Conservation (phyloP, 176 grass and related monocot species). For the Oryza punctata region DNA sequence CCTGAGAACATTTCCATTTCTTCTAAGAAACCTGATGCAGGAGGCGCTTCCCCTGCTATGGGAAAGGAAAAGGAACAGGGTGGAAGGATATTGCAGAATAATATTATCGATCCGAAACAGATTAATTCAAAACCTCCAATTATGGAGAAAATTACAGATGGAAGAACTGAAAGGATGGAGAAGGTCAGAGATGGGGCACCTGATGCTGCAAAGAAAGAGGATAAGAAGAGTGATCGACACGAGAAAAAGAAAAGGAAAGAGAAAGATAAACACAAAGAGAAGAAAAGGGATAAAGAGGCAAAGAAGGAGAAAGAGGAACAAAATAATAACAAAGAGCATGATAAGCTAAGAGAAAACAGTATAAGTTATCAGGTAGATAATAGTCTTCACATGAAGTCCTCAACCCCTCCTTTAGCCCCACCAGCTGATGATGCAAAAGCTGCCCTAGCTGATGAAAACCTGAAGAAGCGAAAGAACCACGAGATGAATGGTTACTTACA, state of each 20-base stretch:
- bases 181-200: slow-evolving; percentile 52
- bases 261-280: slow-evolving; percentile 67
- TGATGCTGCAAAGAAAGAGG: slow-evolving; percentile 50
- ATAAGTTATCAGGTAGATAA: slow-evolving; percentile 54
- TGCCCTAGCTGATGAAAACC: slow-evolving; percentile 46
- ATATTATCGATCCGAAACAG: slow-evolving; percentile 47
- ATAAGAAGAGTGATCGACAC: slow-evolving; percentile 48
- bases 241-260: slow-evolving; percentile 76
- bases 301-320: slow-evolving; percentile 64
- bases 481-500: slow-evolving; percentile 72
- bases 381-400: slow-evolving; percentile 49
- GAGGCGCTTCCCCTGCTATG: slow-evolving; percentile 37
- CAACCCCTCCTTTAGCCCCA: slow-evolving; percentile 33
- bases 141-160: slow-evolving; percentile 61
- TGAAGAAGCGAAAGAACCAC: slow-evolving; percentile 73
- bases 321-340: slow-evolving; percentile 47
- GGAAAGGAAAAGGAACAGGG: slow-evolving; percentile 53
- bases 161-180: slow-evolving; percentile 56
- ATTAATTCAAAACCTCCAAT: slow-evolving; percentile 29
- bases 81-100: slow-evolving; percentile 39
- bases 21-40: slow-evolving; percentile 36
- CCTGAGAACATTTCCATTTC: slow-evolving; percentile 46
- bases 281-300: slow-evolving; percentile 69
- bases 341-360: slow-evolving; percentile 56
- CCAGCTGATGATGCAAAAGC: slow-evolving; percentile 41